phyloP scores from a whole-genome alignment of 2,329 filamentous ascomycete species.

The Cladophialophora immunda region DNA sequence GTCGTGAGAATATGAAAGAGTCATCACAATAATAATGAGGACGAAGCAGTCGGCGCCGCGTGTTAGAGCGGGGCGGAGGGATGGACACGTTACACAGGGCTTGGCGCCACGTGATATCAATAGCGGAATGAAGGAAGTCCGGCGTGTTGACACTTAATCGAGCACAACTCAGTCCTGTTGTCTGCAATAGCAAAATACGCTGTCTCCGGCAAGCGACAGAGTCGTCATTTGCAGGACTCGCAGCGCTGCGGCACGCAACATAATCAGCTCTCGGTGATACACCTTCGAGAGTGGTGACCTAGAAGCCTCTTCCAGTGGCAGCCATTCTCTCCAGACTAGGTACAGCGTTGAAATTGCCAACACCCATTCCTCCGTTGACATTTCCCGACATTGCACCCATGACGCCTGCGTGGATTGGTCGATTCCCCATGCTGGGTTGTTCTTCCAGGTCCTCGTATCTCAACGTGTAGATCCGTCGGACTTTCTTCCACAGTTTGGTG shows the following conservation, averaged over 20 bases:
- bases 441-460: conserved; percentile 61
- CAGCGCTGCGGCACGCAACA: not conserved
- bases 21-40: not conserved
- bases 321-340: conserved; percentile 41
- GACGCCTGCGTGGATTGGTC: conserved; percentile 32
- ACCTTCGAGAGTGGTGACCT: not conserved
- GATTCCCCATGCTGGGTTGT: conserved; percentile 40
- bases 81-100: not conserved
- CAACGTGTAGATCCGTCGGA: conserved; percentile 59
- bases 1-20: not conserved
- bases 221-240: not conserved
- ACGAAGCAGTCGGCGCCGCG: not conserved
- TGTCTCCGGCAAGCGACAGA: not conserved
- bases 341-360: conserved; percentile 40
- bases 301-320: conserved; percentile 38
- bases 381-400: conserved; percentile 34
- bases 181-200: not conserved
- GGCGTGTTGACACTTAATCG: not conserved
- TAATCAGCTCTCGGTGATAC: not conserved
- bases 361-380: conserved; percentile 33
- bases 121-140: not conserved
- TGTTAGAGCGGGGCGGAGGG: not conserved
- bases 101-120: not conserved
- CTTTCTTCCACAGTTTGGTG: conserved; percentile 59
- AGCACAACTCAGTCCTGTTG: not conserved